Evolutionary conservation across 2,329 filamentous ascomycete species (phyloP), one percentile per base, ranked within the genome.

Genomic region (Coniella vitis): DNA sequence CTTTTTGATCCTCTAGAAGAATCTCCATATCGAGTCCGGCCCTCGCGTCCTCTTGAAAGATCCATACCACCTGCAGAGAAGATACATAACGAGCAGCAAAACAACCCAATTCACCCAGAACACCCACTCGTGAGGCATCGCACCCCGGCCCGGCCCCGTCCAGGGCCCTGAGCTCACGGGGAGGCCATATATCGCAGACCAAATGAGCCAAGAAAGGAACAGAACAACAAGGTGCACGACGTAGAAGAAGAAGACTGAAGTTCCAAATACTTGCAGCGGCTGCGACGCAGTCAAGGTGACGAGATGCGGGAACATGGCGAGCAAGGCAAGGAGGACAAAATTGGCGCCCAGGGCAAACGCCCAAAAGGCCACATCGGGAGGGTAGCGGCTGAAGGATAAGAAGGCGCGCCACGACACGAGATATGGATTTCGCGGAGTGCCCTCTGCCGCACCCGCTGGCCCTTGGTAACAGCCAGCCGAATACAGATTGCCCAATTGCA

Each of bases 231-330:
- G 54, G 47, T 74, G 70, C 1, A 58, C 52, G 5, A 72, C 51
- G 55, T 73, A 73, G 43, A 73, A 74, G 60, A 73, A 74, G 4
- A 74, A 54, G 0, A 71, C 69, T 0, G 69, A 69, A n/a, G 64
- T 65, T n/a, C 71, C 71, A 52, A 69, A 71, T 17, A 67, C 65
- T 2, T 73, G 57, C 0, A 74, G 55, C n/a, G 68, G 56, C 0
- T 61, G 61, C n/a, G n/a, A n/a, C n/a, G n/a, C n/a, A n/a, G n/a
- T n/a, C n/a, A 74, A 68, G 1, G 63, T 16, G 1, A 65, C 66
- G 0, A 74, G 62, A 0, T 73, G 57, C 3, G 69, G 52, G 0
- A 73, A 56, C 51, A 67, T 72, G 4, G 54, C 63, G 0, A 65
- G 64, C 39, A 73, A 60, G 10, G 68, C 68, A 32, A 65, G n/a